phyloP scores from a whole-genome alignment of 805 yeast species.

The Candida berthetii region DNA sequence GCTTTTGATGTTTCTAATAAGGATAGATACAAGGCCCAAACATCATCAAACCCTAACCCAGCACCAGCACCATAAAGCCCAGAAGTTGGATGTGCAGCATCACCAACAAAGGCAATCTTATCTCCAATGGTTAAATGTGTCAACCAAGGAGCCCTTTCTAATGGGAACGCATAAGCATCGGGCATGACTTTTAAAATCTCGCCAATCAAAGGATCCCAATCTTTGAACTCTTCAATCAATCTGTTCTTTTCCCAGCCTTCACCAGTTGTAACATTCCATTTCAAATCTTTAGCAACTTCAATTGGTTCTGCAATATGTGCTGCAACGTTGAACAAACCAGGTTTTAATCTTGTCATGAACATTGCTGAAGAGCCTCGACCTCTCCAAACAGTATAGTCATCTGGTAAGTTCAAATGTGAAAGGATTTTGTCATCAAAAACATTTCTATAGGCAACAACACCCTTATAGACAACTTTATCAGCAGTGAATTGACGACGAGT shows the following conservation, averaged over 20 bases:
- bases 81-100: constrained; percentile 13
- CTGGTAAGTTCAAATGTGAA: constrained; percentile 6
- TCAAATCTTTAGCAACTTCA: constrained; percentile 5
- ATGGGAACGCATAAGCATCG: constrained; percentile 9
- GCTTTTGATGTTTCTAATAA: constrained; percentile 1
- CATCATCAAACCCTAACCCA: constrained; percentile 11
- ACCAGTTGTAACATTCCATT: constrained; percentile 9
- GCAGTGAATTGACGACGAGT: constrained; percentile 9
- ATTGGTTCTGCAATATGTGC: constrained; percentile 8
- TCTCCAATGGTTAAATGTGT: constrained; percentile 3
- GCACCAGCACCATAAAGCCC: constrained; percentile 13
- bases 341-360: constrained; percentile 9
- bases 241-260: constrained; percentile 7
- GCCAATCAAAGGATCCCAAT: constrained; percentile 11
- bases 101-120: constrained; percentile 10
- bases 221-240: constrained; percentile 8
- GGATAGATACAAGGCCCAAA: constrained; percentile 7
- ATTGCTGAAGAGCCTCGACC: constrained; percentile 4
- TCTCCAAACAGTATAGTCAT: constrained; percentile 9
- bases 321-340: constrained; percentile 9
- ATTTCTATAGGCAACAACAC: constrained; percentile 10
- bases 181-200: constrained; percentile 8
- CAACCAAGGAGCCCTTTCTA: constrained; percentile 11
- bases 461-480: constrained; percentile 8
- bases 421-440: constrained; percentile 8